Base-by-base conservation (phyloP, 148 eudicot species). In the Cornus controversa region DNA sequence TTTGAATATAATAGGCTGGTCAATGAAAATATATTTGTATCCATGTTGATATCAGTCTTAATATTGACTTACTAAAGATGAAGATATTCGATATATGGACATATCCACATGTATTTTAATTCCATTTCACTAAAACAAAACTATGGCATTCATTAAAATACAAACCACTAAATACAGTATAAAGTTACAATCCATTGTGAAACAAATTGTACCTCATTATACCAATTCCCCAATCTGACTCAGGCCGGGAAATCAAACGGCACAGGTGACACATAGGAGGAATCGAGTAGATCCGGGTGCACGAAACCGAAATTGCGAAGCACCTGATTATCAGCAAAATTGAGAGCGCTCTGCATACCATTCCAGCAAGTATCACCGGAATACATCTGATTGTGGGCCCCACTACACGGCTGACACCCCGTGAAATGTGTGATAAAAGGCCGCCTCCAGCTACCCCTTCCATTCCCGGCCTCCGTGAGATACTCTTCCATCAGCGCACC, bases 401-500 rank as follows among this genome's bases (percentile, higher is more conserved):
- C 97, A 54, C 85, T 92, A 34, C 97, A 92, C 22, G 91, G 97
- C 72, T 92, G 90, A 76, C 97, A 92, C 50, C 97, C 97, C 2
- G 92, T 89, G 66, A 92, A 92, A 73, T 92, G 97, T 13, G 97
- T 92, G 57, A 92, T 82, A 72, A 90, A 92, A 22, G 97, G 93
- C 29, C 97, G 62, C 40, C 85, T 74, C 81, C 76, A 71, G 2
- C 79, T 47, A 34, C 36, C 81, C 9, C 24, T 68, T 16, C 78
- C 81, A 4, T 68, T 45, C 10, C 87, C 87, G 0, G 76, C 74
- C 0, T 71, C 80, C 65, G 70, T 69, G 29, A 78, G 58, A 67
- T 82, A 47, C 24, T 67, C 36, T 40, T 69, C 85, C 80, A 85
- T 37, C 73, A 68, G 0, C 71, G 31, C 77, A 16, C 62, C 69